phyloP scores from a whole-genome alignment of 176 grass and related monocot genomes.

The Poa annua region DNA sequence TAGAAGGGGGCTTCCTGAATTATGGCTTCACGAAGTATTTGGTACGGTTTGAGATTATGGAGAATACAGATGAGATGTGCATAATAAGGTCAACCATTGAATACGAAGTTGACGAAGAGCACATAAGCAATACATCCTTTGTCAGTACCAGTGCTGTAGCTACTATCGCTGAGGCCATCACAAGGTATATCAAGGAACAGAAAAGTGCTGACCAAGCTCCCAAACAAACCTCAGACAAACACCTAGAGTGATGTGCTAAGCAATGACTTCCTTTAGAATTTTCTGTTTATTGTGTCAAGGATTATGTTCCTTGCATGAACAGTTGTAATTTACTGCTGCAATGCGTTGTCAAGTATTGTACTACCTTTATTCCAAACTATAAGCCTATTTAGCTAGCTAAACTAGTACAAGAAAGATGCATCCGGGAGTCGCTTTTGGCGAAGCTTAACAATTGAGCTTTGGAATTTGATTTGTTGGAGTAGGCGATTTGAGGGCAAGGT shows the following conservation, averaged over 20 bases:
- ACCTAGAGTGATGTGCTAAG: not conserved
- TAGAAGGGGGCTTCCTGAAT: slow-evolving; percentile 34
- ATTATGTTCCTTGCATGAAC: slow-evolving; percentile 1
- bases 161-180: slow-evolving; percentile 34
- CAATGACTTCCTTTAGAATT: not conserved
- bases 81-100: slow-evolving; percentile 48
- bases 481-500: no score
- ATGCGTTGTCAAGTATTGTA: not conserved
- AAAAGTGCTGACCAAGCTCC: slow-evolving; percentile 21
- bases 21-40: slow-evolving; percentile 44
- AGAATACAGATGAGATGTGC: not conserved
- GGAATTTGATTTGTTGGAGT: no score
- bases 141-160: slow-evolving; percentile 39
- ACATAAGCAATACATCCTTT: slow-evolving; percentile 13
- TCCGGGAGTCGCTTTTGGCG: no score
- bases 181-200: slow-evolving; percentile 41
- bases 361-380: no score
- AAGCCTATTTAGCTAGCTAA: no score
- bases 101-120: slow-evolving; percentile 31
- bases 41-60: slow-evolving; percentile 31
- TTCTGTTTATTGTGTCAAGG: not conserved
- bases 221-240: not conserved
- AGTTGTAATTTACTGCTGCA: not conserved
- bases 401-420: no score
- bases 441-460: no score